A percentile compares a stretch with the other conserved stretches of the same genome.
Conservation (phyloP, 1,284 basidiomycete genomes). For the Ceratobasidium sp. region DNA sequence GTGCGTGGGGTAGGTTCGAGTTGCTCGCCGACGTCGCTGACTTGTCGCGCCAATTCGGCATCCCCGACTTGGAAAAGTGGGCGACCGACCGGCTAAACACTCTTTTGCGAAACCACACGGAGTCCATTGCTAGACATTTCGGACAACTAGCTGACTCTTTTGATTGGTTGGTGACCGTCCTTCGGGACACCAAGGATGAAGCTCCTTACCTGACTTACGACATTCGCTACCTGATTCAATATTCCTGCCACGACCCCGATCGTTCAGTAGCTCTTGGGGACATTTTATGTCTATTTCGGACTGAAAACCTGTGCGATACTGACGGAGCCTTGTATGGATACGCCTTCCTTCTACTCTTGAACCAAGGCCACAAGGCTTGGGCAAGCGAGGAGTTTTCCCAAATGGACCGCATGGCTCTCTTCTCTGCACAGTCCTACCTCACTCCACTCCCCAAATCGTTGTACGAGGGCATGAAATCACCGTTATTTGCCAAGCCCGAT, state of each 20-base stretch:
- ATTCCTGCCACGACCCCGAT: too few species aligned
- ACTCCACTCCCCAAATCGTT: background rate
- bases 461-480: background rate
- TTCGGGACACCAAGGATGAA: too few species aligned
- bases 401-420: constrained; percentile 12
- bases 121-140: background rate
- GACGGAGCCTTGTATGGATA: constrained; percentile 3
- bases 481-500: background rate
- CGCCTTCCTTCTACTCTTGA: background rate
- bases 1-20: background rate
- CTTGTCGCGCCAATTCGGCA: constrained; percentile 1
- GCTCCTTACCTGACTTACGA: too few species aligned
- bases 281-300: background rate
- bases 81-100: background rate
- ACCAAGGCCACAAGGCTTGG: background rate
- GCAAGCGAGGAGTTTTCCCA: background rate
- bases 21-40: background rate
- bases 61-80: constrained; percentile 1
- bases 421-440: constrained; percentile 5
- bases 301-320: background rate
- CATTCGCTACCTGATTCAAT: too few species aligned
- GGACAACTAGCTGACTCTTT: too few species aligned
- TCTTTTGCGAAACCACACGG: background rate
- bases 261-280: too few species aligned
- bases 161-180: too few species aligned